phyloP scores from a whole-genome alignment of 2,329 filamentous ascomycete species.

The Aphanoascus verrucosus region DNA sequence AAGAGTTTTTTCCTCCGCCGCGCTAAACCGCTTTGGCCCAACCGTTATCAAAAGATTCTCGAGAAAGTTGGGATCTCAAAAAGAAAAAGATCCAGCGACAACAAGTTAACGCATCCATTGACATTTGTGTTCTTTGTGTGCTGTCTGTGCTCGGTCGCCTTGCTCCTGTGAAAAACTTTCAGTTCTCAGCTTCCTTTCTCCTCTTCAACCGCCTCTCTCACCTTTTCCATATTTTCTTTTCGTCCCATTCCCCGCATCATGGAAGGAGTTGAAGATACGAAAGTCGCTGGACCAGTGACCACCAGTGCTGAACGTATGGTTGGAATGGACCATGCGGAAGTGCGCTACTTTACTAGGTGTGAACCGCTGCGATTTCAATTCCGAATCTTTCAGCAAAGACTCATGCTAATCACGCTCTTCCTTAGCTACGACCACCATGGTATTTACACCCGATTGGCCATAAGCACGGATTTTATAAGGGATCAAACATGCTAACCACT shows the following conservation, averaged over 20 bases:
- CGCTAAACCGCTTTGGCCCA: not conserved
- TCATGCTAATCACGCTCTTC: not conserved
- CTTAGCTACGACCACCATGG: conserved; percentile 94
- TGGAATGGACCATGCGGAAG: conserved; percentile 81
- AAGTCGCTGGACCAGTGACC: not conserved
- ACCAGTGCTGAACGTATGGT: conserved; percentile 40
- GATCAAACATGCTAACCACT: conserved; percentile 11
- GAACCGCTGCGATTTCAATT: conserved; percentile 17
- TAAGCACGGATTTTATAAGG: not conserved
- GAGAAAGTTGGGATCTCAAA: no score
- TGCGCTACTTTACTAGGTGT: conserved; percentile 98
- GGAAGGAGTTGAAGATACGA: conserved; percentile 20
- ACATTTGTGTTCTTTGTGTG: no score
- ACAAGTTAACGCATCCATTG: no score
- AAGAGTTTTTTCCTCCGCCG: no score
- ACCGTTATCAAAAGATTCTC: no score
- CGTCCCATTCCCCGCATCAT: conserved; percentile 17
- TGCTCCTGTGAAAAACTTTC: no score
- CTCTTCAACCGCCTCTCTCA: not conserved
- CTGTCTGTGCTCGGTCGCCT: no score
- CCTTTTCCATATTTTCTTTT: conserved; percentile 4
- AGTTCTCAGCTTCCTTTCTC: not conserved
- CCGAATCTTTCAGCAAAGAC: conserved; percentile 8
- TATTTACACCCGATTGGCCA: conserved; percentile 31
- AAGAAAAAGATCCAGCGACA: no score